Evolutionary conservation across 495 filamentous ascomycete species (phyloP), one percentile per base, ranked within the genome.

Genomic region (Haplographium delicatum): DNA sequence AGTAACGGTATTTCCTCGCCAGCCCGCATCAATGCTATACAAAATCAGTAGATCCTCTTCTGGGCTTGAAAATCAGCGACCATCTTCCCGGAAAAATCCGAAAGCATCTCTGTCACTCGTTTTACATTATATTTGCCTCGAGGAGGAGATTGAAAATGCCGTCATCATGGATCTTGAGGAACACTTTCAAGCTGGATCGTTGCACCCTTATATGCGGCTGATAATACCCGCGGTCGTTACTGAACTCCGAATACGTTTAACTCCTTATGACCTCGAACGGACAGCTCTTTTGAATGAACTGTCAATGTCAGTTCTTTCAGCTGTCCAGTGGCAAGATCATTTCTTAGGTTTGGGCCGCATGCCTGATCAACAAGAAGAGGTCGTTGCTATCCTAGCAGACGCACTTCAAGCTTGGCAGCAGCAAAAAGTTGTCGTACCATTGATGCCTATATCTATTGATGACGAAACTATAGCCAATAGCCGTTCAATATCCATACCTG

Each of bases 21-120:
- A 94, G 55, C 88, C 94, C 0, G 83, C 86, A 3, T 84, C 83
- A 20, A 67, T 96, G n/a, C 69, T 88, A 1, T 95, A 93, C 67
- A 88, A 86, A 62, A 88, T 96, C 47, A 75, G 58, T 5, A 61
- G 44, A 42, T 15, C 27, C 3, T 4, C 39, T 5, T 18, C 41
- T 5, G 20, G 3, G 5, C 13, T n/a, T 9, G 1, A 31, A 11
- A 42, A 13, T 18, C 62, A 70, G n/a, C 73, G 70, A 31, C 37
- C 50, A 6, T 63, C 56, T 9, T 61, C 61, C 0, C 52, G 64
- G 2, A 77, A 72, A 47, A 60, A 54, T 24, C 59, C 68, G 8
- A 77, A 73, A 54, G 73, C 73, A 24, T 63, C 71, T 5, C 69
- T 96, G 47, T 78, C 79, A 19, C 73, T 98, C 2, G 80, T 77